Evolutionary conservation across 768 basidiomycete species (phyloP), one percentile per base, ranked within the genome.

Genomic region (Strobilomyces confusus): DNA sequence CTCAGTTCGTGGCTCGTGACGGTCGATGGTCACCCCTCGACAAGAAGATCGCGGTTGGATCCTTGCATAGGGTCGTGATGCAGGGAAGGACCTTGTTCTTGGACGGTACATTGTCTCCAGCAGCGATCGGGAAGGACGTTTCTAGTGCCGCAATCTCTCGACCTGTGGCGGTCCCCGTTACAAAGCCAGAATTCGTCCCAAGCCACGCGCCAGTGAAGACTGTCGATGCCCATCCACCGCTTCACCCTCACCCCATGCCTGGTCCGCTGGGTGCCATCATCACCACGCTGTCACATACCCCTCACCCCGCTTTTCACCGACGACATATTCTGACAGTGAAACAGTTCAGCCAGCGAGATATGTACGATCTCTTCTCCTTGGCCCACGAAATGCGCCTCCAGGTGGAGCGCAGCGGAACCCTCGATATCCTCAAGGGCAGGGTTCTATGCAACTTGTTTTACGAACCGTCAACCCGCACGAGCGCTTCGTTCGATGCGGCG

Each of bases 321-420:
- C 84, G 92, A 36, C 92, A 98, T 68, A 92, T 98, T 55, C 82
- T 98, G 17, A 85, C 92, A 0, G 93, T 98, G 56, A 97, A 94
- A 67, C 93, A 98, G 59, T 94, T 98, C 72, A 83, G 77, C 34
- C 84, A 89, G 50, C 84, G 86, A 41, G 94, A 99, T 62, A 78
- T 98, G 55, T 89, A 98, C 65, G 89, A 91, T 57, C 82, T 99
- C 37, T 99, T 98, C 77, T 86, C 90, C 43, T 75, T 98, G 46
- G 95, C 97, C 1, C 87, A 92, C 60, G 97, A 99, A 73, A 95
- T 99, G 94, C 88, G 92, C 46, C 79, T 92, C 34, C 94, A 94
- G 64, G 94, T 98, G 14, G 97, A 99, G 71, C 82, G 94, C 29
- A 88, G 84, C 63, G 92, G 94, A 2, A 80, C 81, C 1, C 77